Base-by-base conservation (phyloP, 345 rosid species). In the Brassica rapa region DNA sequence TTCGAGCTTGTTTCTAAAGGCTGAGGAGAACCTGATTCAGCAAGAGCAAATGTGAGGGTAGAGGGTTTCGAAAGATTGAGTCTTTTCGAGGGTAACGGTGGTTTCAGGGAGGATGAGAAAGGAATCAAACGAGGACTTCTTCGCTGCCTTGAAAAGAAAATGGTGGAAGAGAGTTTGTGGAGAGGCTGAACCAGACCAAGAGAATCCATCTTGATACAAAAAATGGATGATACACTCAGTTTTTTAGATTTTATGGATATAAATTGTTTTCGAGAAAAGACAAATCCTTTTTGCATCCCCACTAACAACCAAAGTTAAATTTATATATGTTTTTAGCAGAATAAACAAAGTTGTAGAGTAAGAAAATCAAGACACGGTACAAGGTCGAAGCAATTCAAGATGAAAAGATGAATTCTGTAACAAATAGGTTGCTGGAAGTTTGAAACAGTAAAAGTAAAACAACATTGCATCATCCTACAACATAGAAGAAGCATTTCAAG, bases 11-110 rank as follows among this genome's bases (percentile, higher is more conserved):
- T 74, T 59, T 84, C 88, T 23, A 83, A 0, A 43, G 94, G 87
- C 6, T 86, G 80, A 62, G 94, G 74, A 49, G 97, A 87, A 78
- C 85, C 92, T 15, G 98, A 89, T 72, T 89, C 94, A 4, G 94
- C 77, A 61, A 88, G 86, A 59, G 97, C 94, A 66, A 72, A 82
- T 30, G 87, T 79, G 79, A 80, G 71, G 2, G 70, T 70, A 46
- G 41, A 81, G 4, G 84, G 82, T 62, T 83, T 87, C 27, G 88
- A 81, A 9, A 65, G 80, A 66, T 68, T 8, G 27, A 60, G 35
- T 2, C 23, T 83, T 27, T 46, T 62, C 46, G 76, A 61, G 56
- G 55, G 6, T 4, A 35, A 6, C 11, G 81, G 85, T 76, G 81
- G 85, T 76, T 74, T 87, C 1, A 71, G 24, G 9, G 87, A 74